These are phyloP conservation scores for Neurospora sp. DNA, from an alignment of 2,329 filamentous ascomycete species.

Conservation along the genomic window DNA sequence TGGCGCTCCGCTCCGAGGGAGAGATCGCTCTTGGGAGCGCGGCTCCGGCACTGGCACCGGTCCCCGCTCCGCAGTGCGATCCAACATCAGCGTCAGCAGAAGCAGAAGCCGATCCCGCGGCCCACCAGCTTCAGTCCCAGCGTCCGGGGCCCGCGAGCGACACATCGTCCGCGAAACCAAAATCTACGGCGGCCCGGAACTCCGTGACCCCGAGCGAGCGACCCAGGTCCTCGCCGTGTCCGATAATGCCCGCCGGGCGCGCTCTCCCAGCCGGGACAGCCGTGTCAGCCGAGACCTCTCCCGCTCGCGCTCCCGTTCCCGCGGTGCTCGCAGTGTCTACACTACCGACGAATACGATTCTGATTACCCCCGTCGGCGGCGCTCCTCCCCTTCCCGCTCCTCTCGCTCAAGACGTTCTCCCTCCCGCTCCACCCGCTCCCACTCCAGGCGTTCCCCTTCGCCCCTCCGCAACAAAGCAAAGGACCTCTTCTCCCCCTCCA, in stretches of 20 bases:
- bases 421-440: neutral
- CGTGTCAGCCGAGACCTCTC: neutral
- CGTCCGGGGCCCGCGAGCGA: neutral
- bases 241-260: neutral
- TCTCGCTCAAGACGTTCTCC: slow-evolving; percentile 4
- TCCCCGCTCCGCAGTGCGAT: neutral
- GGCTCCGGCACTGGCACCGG: neutral
- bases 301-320: neutral
- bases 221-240: neutral
- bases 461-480: slow-evolving; percentile 29
- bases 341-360: neutral
- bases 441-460: slow-evolving; percentile 2
- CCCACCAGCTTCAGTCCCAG: neutral
- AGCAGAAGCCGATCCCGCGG: neutral
- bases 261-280: neutral
- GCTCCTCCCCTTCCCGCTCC: slow-evolving; percentile 1
- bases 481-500: slow-evolving; percentile 36
- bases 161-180: neutral
- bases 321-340: neutral
- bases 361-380: neutral
- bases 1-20: neutral
- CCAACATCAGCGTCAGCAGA: neutral
- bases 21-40: neutral
- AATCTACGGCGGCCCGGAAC: slow-evolving; percentile 1
- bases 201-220: slow-evolving; percentile 1